Conservation (phyloP, 228 moss, liverwort and hornwort genomes). For the Sphagnum magellanicum region DNA sequence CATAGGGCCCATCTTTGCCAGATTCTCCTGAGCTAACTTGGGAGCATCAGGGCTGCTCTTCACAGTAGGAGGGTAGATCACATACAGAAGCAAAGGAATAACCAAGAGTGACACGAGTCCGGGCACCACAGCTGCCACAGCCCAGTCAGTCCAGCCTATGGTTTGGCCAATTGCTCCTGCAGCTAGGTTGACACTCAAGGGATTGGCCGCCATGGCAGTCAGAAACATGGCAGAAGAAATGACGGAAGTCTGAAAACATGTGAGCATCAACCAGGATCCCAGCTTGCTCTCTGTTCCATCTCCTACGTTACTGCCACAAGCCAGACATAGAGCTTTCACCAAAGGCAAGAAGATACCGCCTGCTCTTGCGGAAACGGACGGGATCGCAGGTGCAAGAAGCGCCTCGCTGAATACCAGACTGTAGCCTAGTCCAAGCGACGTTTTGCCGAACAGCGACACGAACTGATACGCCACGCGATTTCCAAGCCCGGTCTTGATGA, state of each 20-base stretch:
- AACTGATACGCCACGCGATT: slow-evolving; percentile 52
- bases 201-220: slow-evolving; percentile 64
- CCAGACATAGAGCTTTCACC: slow-evolving; percentile 49
- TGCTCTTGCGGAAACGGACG: slow-evolving; percentile 44
- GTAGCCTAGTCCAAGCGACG: slow-evolving; percentile 44
- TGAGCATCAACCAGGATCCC: slow-evolving; percentile 59
- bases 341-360: slow-evolving; percentile 54
- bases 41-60: slow-evolving; percentile 58
- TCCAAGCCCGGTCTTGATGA: slow-evolving; percentile 59
- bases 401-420: slow-evolving; percentile 57
- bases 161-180: slow-evolving; percentile 43
- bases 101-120: slow-evolving; percentile 38
- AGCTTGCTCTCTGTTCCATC: slow-evolving; percentile 49
- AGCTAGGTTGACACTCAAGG: slow-evolving; percentile 44
- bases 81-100: slow-evolving; percentile 33
- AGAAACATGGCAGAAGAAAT: slow-evolving; percentile 58
- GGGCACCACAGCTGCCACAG: slow-evolving; percentile 43
- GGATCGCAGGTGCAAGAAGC: slow-evolving; percentile 46
- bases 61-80: slow-evolving; percentile 37
- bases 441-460: slow-evolving; percentile 45
- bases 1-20: slow-evolving; percentile 55
- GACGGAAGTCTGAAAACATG: slow-evolving; percentile 60
- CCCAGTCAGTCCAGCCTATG: slow-evolving; percentile 52
- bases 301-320: slow-evolving; percentile 36
- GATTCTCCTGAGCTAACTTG: slow-evolving; percentile 35